These are phyloP conservation scores for Avena atlantica DNA, from an alignment of 176 grass and related monocot species.

Conservation along the genomic window DNA sequence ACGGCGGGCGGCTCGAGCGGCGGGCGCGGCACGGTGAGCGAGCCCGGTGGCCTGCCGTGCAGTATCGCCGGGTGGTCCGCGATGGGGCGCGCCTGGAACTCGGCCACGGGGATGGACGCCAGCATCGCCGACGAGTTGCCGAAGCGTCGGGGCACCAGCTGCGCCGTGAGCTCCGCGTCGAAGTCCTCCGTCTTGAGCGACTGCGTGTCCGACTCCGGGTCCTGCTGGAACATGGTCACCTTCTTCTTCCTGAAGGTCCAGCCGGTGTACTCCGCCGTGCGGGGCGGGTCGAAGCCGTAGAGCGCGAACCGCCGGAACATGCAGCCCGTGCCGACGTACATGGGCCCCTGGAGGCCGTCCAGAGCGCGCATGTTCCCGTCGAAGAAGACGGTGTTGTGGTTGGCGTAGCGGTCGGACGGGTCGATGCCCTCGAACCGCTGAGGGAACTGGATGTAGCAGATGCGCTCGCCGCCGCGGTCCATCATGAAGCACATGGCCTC, in stretches of 20 bases:
- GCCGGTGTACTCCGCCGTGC: constrained; percentile 73
- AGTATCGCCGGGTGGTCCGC: constrained; percentile 79
- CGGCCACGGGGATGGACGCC: constrained; percentile 89
- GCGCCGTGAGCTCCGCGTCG: constrained; percentile 67
- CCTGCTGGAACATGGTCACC: constrained; percentile 46
- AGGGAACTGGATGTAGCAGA: constrained; percentile 93
- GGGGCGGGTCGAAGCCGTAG: constrained; percentile 93
- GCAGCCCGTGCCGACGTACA: constrained; percentile 96
- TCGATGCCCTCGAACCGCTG: constrained; percentile 96
- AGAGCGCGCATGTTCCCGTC: constrained; percentile 99
- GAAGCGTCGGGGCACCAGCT: constrained; percentile 72
- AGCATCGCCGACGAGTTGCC: constrained; percentile 81
- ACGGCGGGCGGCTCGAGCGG: constrained; percentile 82
- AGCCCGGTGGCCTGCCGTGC: constrained; percentile 71
- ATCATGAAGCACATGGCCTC: constrained; percentile 98
- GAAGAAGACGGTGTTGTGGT: constrained; percentile 99
- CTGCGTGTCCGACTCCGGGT: constrained; percentile 64
- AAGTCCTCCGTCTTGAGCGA: constrained; percentile 75
- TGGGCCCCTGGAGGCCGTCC: constrained; percentile 88
- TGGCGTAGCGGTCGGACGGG: constrained; percentile 92
- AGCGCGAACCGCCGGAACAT: constrained; percentile 92
- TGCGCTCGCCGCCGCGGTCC: constrained; percentile 88
- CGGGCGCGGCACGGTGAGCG: constrained; percentile 69
- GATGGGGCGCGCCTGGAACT: constrained; percentile 86
- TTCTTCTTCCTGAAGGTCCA: constrained; percentile 76